These are phyloP conservation scores for Yamadazyma aaseri DNA, from an alignment of 1,139 yeast genomes.

Conservation along the genomic window DNA sequence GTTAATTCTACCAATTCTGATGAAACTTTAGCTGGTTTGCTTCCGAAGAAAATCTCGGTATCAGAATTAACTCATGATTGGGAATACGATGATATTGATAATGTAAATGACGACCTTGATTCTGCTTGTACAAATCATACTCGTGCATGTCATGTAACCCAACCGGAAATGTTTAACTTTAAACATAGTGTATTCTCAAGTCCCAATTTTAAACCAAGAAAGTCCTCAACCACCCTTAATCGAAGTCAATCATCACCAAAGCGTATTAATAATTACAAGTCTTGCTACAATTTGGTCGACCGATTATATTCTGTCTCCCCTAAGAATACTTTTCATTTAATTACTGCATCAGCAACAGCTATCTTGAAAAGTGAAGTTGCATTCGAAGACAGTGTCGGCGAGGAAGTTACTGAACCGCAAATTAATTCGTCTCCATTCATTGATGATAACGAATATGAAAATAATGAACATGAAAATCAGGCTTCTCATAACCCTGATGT, in stretches of 20 bases:
- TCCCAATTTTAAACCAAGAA: conserved; percentile 5
- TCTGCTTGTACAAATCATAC: neutral
- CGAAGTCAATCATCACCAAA: conserved; percentile 4
- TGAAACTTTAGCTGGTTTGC: conserved; percentile 15
- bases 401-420: neutral
- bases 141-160: neutral
- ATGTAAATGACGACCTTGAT: neutral
- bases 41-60: conserved; percentile 14
- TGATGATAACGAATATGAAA: neutral
- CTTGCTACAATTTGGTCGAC: conserved; percentile 32
- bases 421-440: conserved; percentile 2
- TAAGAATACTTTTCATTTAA: conserved; percentile 36
- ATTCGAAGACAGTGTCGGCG: conserved; percentile 5
- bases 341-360: conserved; percentile 33
- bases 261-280: conserved; percentile 15
- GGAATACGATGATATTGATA: conserved; percentile 1
- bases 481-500: conserved; percentile 7
- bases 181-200: conserved; percentile 4
- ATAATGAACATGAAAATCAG: neutral
- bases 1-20: conserved; percentile 5
- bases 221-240: conserved; percentile 3
- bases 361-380: conserved; percentile 14
- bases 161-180: conserved; percentile 6
- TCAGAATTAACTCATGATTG: conserved; percentile 5
- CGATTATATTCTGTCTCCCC: conserved; percentile 43